Evolutionary conservation across 495 filamentous ascomycete genomes (phyloP).

Genomic region (Friedmanniomyces simplex): DNA sequence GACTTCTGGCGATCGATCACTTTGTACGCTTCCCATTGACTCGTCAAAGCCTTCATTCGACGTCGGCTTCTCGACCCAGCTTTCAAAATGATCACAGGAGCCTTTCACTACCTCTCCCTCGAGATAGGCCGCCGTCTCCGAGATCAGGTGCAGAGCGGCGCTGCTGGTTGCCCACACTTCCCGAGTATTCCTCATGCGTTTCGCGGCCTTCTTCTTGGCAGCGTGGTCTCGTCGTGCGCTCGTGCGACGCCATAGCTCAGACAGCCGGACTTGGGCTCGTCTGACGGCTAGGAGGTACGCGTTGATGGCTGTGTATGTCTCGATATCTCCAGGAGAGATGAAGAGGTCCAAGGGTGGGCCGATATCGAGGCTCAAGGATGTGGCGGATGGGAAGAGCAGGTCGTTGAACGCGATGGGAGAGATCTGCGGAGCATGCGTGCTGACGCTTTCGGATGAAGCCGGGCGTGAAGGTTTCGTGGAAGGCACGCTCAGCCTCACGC

Average conservation of each 20-base stretch:
- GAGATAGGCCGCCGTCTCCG: constrained; percentile 74
- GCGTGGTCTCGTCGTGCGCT: constrained; percentile 66
- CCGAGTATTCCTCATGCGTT: constrained; percentile 28
- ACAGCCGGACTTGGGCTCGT: constrained; percentile 68
- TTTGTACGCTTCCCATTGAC: not conserved
- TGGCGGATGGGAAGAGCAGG: constrained; percentile 68
- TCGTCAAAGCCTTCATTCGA: not conserved
- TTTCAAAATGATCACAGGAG: constrained; percentile 54
- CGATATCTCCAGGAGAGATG: constrained; percentile 60
- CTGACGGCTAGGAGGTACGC: constrained; percentile 78
- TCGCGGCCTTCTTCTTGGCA: constrained; percentile 39
- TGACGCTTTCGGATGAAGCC: constrained; percentile 7
- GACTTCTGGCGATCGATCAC: not conserved
- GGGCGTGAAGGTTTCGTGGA: constrained; percentile 7
- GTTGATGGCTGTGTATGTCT: constrained; percentile 70
- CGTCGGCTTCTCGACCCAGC: constrained; percentile 33
- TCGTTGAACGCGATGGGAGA: constrained; percentile 52
- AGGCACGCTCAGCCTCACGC: constrained; percentile 43
- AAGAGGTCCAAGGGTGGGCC: constrained; percentile 80
- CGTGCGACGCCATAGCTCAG: constrained; percentile 74
- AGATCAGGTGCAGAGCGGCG: constrained; percentile 75
- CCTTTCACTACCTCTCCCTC: constrained; percentile 79
- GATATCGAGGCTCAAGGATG: constrained; percentile 58
- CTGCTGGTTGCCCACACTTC: constrained; percentile 78
- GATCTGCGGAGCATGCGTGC: not conserved